Evolutionary conservation across 2,329 filamentous ascomycete genomes (phyloP).

Genomic region (Colletotrichum spinosum): DNA sequence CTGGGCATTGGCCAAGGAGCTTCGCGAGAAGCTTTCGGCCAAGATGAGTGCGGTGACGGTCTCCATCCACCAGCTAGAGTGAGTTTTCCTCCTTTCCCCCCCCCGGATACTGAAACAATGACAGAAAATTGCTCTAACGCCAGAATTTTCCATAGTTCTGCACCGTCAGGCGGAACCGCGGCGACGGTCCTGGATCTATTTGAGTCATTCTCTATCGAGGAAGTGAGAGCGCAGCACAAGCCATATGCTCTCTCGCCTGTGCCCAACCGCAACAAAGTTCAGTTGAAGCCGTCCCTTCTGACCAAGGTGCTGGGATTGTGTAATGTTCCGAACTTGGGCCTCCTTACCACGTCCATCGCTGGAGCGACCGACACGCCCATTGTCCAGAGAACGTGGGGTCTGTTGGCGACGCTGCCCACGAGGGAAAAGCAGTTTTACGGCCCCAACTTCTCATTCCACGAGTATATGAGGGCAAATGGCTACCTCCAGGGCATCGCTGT

Average conservation of each 20-base stretch:
- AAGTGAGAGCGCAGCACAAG: conserved; percentile 57
- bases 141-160: conserved; percentile 48
- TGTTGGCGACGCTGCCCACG: conserved; percentile 58
- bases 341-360: conserved; percentile 65
- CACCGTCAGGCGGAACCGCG: conserved; percentile 75
- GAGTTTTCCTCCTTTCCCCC: conserved; percentile 35
- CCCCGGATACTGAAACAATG: conserved; percentile 6
- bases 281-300: conserved; percentile 48
- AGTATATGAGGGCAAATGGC: conserved; percentile 64
- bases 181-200: conserved; percentile 72
- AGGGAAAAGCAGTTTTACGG: conserved; percentile 65
- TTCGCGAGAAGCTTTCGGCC: conserved; percentile 62
- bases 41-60: conserved; percentile 66
- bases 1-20: conserved; percentile 62
- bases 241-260: conserved; percentile 71
- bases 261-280: conserved; percentile 52
- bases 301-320: conserved; percentile 63
- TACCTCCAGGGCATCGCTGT: conserved; percentile 61
- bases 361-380: conserved; percentile 63
- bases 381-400: conserved; percentile 73
- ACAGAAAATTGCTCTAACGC: conserved; percentile 23
- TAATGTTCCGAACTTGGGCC: conserved; percentile 63
- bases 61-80: conserved; percentile 57
- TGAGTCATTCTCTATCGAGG: conserved; percentile 62
- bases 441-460: conserved; percentile 68